Evolutionary conservation across 495 filamentous ascomycete genomes (phyloP), one percentile per base, ranked within the genome.

Genomic region (Hypoxylon subgilvum): DNA sequence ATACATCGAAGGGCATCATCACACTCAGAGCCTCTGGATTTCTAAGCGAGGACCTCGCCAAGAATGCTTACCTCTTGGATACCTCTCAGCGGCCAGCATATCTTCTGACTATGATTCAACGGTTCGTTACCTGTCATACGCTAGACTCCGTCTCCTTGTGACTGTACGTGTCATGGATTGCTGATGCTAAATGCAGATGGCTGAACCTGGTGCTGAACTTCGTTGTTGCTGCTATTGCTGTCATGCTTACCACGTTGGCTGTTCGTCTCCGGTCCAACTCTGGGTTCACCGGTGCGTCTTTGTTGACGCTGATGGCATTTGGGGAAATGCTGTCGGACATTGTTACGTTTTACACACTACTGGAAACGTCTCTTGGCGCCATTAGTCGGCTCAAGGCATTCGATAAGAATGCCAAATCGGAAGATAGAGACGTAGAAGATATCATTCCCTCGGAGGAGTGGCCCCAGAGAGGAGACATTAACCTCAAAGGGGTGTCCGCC

Each of bases 31-130:
- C 83, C 10, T 85, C 85, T 60, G 82, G 82, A 6, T 57, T 45
- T 16, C 17, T 23, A 9, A 21, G 9, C 13, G 84, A 83, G 78
- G 68, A 79, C 50, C 61, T 64, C 10, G 66, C 72, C 30, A 75
- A 79, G 43, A 79, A 78, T 35, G 59, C 66, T 17, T 56, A 63
- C n/a, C 71, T 81, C 5, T 60, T 87, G 7, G 81, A 86, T 60
- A 63, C 65, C 12, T 83, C 81, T 5, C 84, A 86, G 50, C 64
- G 76, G 12, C 84, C 84, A 5, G 82, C 79, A 53, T 87, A 86
- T 59, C 75, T 86, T 30, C 76, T 87, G 35, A 80, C 73, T 46
- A 75, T 76, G 42, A 75, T 85, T 16, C 84, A 84, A 53, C 72
- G 76, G 52, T 61, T 2, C 42, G 57, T 60, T 6, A 9, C 1